Conservation (phyloP, 148 eudicot genomes). For the Bassia scoparia region DNA sequence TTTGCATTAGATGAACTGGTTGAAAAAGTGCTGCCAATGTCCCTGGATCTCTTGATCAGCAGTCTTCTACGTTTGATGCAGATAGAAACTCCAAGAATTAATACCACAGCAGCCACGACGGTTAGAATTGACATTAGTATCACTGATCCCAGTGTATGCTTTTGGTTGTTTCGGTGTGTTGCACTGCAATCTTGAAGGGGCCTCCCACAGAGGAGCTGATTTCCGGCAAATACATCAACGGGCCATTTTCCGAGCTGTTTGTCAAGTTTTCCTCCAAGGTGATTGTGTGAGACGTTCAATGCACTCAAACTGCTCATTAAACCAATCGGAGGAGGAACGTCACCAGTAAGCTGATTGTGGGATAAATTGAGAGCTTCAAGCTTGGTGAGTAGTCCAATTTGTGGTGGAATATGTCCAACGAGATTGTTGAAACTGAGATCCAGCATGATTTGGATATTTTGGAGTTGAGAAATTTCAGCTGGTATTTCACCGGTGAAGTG, state of each 20-base stretch:
- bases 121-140: conserved; percentile 53
- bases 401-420: conserved; percentile 62
- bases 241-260: conserved; percentile 61
- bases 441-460: conserved; percentile 67
- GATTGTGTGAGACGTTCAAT: conserved; percentile 79
- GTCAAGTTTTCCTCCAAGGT: conserved; percentile 70
- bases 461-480: conserved; percentile 58
- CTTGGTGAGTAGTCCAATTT: conserved; percentile 57
- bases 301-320: conserved; percentile 76
- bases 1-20: conserved; percentile 68
- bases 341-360: conserved; percentile 70
- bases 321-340: conserved; percentile 57
- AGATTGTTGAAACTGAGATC: conserved; percentile 79
- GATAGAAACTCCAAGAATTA: conserved; percentile 53
- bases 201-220: conserved; percentile 64
- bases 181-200: conserved; percentile 54
- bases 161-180: conserved; percentile 20
- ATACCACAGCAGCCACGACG: conserved; percentile 46
- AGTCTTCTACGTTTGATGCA: conserved; percentile 53
- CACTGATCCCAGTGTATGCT: conserved; percentile 38
- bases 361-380: conserved; percentile 81
- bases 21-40: conserved; percentile 40
- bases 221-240: conserved; percentile 61
- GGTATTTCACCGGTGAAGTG: conserved; percentile 67
- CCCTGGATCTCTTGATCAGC: conserved; percentile 36